Conservation (phyloP, 129 eudicot genomes). For the Rutidosis leptorrhynchoides region DNA sequence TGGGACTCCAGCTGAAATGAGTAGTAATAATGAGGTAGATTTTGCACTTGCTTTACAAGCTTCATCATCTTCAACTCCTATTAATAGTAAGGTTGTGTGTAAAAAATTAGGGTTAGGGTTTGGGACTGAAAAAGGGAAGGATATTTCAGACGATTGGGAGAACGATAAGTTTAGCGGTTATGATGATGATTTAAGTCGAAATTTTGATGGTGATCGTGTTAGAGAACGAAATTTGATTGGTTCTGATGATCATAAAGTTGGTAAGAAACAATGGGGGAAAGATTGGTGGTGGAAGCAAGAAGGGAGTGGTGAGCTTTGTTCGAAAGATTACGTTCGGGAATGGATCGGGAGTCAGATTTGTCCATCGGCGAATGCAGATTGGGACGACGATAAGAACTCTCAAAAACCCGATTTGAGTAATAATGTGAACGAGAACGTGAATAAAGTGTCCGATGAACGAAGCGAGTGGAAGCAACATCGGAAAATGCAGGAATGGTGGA, state of each 20-base stretch:
- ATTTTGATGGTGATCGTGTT: constrained; percentile 42
- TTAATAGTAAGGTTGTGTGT: constrained; percentile 39
- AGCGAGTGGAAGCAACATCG: constrained; percentile 44
- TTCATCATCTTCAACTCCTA: constrained; percentile 65
- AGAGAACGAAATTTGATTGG: constrained; percentile 42
- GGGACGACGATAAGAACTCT: constrained; percentile 62
- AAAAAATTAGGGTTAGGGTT: constrained; percentile 34
- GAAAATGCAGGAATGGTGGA: constrained; percentile 99
- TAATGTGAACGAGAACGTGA: constrained; percentile 30
- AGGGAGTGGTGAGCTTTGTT: constrained; percentile 76
- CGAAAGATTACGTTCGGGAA: constrained; percentile 87
- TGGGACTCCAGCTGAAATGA: constrained; percentile 54
- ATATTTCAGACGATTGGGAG: constrained; percentile 36
- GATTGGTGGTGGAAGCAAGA: constrained; percentile 99
- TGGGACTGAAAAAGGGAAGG: constrained; percentile 68
- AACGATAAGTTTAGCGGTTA: constrained; percentile 30
- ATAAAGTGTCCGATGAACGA: constrained; percentile 29
- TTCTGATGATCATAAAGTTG: constrained; percentile 31
- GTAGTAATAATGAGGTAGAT: constrained; percentile 60
- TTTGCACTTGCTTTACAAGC: constrained; percentile 90
- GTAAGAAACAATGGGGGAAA: constrained; percentile 85
- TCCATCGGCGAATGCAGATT: constrained; percentile 51
- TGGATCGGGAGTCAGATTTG: constrained; percentile 97
- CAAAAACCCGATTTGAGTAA: constrained; percentile 39
- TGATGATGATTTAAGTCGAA: constrained; percentile 44